Conservation (phyloP, 1,139 yeast species). For the Scheffersomyces illinoinensis region DNA sequence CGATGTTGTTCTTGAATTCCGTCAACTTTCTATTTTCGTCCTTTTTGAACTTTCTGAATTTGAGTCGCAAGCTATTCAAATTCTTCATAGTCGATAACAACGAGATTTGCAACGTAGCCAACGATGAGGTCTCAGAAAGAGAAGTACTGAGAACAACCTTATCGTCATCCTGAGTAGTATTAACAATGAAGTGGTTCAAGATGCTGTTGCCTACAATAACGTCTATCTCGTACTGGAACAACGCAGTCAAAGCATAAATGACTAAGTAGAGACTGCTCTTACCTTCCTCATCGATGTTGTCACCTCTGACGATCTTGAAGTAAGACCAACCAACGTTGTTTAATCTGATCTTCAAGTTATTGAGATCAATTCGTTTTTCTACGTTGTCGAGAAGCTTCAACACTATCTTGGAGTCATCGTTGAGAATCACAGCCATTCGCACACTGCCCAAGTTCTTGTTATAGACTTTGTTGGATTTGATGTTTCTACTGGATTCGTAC, state of each 20-base stretch:
- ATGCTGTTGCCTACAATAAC: slow-evolving; percentile 42
- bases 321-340: slow-evolving; percentile 63
- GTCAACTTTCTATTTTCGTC: slow-evolving; percentile 59
- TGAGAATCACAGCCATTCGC: slow-evolving; percentile 24
- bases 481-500: not conserved
- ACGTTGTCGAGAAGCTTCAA: slow-evolving; percentile 41
- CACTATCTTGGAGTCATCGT: slow-evolving; percentile 39
- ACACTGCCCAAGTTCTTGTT: not conserved
- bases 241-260: slow-evolving; percentile 66
- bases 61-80: slow-evolving; percentile 48
- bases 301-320: slow-evolving; percentile 36
- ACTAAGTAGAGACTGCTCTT: slow-evolving; percentile 47
- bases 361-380: slow-evolving; percentile 7
- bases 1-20: slow-evolving; percentile 59
- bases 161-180: slow-evolving; percentile 36
- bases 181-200: slow-evolving; percentile 28
- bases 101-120: slow-evolving; percentile 62
- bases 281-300: slow-evolving; percentile 19
- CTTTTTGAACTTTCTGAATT: slow-evolving; percentile 58
- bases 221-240: slow-evolving; percentile 68
- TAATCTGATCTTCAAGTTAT: slow-evolving; percentile 47
- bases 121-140: slow-evolving; percentile 45
- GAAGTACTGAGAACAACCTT: slow-evolving; percentile 36
- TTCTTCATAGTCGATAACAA: slow-evolving; percentile 61
- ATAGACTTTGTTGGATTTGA: not conserved